Evolutionary conservation across 345 rosid species (phyloP).

Genomic region (Reutealis trisperma): DNA sequence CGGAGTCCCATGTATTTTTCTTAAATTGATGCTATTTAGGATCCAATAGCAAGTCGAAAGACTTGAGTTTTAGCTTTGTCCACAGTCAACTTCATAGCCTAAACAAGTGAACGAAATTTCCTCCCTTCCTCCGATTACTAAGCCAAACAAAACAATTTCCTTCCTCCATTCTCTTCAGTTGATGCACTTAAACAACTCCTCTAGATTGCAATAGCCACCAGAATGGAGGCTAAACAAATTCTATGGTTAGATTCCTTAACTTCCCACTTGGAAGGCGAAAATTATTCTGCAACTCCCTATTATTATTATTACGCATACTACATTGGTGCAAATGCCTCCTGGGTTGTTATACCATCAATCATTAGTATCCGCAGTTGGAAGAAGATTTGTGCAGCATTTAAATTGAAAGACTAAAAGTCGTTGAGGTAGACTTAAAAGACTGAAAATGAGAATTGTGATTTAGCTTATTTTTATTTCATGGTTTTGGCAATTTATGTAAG

Average conservation of each 20-base stretch:
- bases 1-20: too few species aligned
- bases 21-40: too few species aligned
- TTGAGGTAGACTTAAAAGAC: conserved; percentile 26
- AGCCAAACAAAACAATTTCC: too few species aligned
- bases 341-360: conserved; percentile 69
- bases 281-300: conserved; percentile 58
- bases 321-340: conserved; percentile 61
- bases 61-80: too few species aligned
- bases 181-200: conserved; percentile 75
- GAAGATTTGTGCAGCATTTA: conserved; percentile 52
- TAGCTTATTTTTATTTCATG: neutral
- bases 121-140: too few species aligned
- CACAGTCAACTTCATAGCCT: too few species aligned
- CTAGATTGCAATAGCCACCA: too few species aligned
- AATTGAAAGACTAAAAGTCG: conserved; percentile 44
- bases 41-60: too few species aligned
- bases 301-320: conserved; percentile 77
- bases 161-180: too few species aligned
- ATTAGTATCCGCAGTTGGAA: conserved; percentile 77
- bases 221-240: too few species aligned
- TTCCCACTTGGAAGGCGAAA: conserved; percentile 76
- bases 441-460: neutral
- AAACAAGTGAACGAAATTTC: too few species aligned
- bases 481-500: neutral
- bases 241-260: conserved; percentile 86